A percentile compares a stretch with the other conserved stretches of the same genome.
These are phyloP conservation scores for Yamadazyma philogaea DNA, from an alignment of 805 yeast genomes.

Conservation along the genomic window DNA sequence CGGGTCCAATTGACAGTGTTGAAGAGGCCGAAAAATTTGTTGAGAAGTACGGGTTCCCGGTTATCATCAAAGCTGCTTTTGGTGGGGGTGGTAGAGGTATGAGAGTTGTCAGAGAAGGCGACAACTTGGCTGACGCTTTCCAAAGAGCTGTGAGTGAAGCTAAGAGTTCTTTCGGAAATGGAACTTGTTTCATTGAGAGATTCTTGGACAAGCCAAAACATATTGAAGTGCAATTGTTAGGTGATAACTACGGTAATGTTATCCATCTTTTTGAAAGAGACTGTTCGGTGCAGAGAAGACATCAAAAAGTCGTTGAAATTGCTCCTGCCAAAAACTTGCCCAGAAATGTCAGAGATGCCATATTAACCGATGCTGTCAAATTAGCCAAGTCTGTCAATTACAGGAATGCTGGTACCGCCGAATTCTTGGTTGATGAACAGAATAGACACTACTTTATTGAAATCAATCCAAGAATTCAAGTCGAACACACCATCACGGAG, in stretches of 20 bases:
- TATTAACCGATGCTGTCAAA: conserved; percentile 90
- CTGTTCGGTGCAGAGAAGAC: conserved; percentile 99
- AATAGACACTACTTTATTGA: conserved; percentile 97
- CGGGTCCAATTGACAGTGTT: conserved; percentile 85
- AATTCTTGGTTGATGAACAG: conserved; percentile 88
- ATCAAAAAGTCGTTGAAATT: conserved; percentile 96
- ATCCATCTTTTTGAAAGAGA: conserved; percentile 96
- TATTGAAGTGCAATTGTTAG: conserved; percentile 94
- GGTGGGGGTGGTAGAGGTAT: conserved; percentile 99
- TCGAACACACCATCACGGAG: conserved; percentile 97
- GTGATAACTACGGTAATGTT: conserved; percentile 91
- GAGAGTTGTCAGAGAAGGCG: conserved; percentile 98
- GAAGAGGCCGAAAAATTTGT: conserved; percentile 81
- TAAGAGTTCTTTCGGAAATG: conserved; percentile 93
- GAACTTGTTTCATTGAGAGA: conserved; percentile 96
- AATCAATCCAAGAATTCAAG: conserved; percentile 97
- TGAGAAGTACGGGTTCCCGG: conserved; percentile 85
- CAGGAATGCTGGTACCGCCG: conserved; percentile 98
- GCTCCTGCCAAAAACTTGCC: conserved; percentile 97
- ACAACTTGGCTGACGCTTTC: conserved; percentile 87
- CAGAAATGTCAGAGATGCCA: conserved; percentile 79
- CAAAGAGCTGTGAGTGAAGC: conserved; percentile 94
- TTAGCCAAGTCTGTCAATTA: conserved; percentile 86
- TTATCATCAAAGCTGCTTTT: conserved; percentile 96
- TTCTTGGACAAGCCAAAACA: conserved; percentile 95